phyloP scores from a whole-genome alignment of 495 filamentous ascomycete genomes.

The Pseudotulostoma volvatum region DNA sequence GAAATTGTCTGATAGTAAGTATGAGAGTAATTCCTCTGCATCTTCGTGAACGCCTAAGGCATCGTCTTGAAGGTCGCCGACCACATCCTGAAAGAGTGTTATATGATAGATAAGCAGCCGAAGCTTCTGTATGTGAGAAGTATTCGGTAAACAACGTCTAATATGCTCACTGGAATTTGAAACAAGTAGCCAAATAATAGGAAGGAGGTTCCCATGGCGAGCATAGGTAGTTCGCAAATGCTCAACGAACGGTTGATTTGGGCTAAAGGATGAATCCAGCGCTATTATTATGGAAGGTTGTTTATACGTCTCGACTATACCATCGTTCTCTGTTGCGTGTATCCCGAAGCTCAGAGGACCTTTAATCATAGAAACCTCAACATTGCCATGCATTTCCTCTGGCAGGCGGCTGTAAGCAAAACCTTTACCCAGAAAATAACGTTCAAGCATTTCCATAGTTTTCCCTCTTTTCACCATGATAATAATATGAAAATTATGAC shows the following conservation, averaged over 20 bases:
- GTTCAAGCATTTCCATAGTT: constrained; percentile 33
- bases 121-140: constrained; percentile 22
- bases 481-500: constrained; percentile 28
- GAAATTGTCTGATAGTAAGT: constrained; percentile 20
- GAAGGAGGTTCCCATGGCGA: constrained; percentile 24
- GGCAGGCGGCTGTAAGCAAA: constrained; percentile 29
- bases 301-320: constrained; percentile 21
- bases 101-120: constrained; percentile 24
- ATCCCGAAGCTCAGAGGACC: constrained; percentile 32
- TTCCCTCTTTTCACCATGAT: constrained; percentile 28
- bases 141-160: constrained; percentile 31
- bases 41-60: constrained; percentile 28
- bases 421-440: constrained; percentile 33
- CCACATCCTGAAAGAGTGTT: constrained; percentile 22
- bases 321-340: constrained; percentile 24
- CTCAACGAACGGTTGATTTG: constrained; percentile 22
- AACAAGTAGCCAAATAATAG: constrained; percentile 36
- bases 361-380: constrained; percentile 21
- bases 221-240: constrained; percentile 27
- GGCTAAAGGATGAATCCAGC: constrained; percentile 33
- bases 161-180: constrained; percentile 41
- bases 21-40: constrained; percentile 27
- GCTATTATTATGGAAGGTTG: constrained; percentile 35
- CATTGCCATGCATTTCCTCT: constrained; percentile 18
- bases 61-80: constrained; percentile 33